phyloP scores from a whole-genome alignment of 108 stramenopile genomes.

The Nitzschia inconspicua region DNA sequence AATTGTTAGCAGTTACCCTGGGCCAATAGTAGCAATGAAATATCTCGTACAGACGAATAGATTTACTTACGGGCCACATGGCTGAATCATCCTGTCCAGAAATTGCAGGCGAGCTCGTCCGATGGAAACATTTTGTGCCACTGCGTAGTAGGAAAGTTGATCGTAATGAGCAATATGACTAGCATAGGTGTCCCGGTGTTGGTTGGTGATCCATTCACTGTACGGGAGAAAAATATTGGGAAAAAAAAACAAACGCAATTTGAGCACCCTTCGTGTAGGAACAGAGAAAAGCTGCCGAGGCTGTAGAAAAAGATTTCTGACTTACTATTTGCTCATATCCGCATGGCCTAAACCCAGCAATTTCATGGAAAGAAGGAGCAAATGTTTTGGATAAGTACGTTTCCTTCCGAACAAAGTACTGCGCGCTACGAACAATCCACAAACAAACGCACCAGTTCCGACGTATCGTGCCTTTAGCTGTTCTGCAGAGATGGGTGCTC shows the following conservation, averaged over 20 bases:
- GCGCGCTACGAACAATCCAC: background rate
- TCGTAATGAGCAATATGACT: constrained; percentile 94
- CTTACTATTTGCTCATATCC: constrained; percentile 85
- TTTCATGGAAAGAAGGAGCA: no score
- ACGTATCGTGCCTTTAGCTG: constrained; percentile 88
- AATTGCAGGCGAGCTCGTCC: constrained; percentile 87
- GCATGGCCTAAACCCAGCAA: no score
- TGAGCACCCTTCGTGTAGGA: background rate
- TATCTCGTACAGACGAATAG: background rate
- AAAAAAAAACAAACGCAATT: background rate
- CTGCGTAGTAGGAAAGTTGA: constrained; percentile 91
- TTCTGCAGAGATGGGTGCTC: constrained; percentile 79
- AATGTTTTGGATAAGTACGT: no score
- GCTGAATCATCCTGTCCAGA: constrained; percentile 87
- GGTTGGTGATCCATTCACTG: constrained; percentile 94
- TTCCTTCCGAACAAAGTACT: background rate
- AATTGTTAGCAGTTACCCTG: background rate
- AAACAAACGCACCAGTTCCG: constrained; percentile 59
- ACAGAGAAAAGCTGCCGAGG: background rate
- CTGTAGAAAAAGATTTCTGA: background rate
- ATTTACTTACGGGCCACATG: constrained; percentile 67
- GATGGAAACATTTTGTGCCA: constrained; percentile 94
- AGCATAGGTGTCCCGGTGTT: constrained; percentile 97
- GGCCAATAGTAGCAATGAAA: background rate
- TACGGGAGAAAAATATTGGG: background rate